Evolutionary conservation across 1,139 yeast genomes (phyloP), one percentile per base, ranked within the genome.

Genomic region (Yamadazyma kanchanaburiensis): DNA sequence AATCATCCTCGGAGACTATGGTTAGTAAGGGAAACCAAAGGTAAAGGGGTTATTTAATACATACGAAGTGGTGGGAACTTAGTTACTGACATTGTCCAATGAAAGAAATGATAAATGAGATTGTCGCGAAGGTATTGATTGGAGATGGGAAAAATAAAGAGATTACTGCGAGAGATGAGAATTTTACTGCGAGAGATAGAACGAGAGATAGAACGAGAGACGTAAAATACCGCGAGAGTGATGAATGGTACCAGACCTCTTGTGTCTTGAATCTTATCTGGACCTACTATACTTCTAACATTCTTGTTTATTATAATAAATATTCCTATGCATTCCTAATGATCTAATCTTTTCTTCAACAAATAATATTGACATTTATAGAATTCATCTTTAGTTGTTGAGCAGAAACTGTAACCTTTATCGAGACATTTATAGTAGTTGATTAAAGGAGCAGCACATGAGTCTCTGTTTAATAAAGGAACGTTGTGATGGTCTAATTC

Each of bases 1-100:
- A 80, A 53, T 86, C 95, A 53, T 84, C 89, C 59, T 81, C 86
- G 33, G 88, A 72, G 46, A 85, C 89, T 78, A 47, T 25, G 22
- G 46, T 43, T 46, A 43, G 50, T 46, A 40, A 18, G 28, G 20
- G 7, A 10, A 8, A 18, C 20, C 9, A 18, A 10, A 18, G 9
- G 9, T 7, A 18, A 10, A 7, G 7, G 20, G 20, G 20, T 10
- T 15, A 11, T 12, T 21, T 19, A 10, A 25, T 42, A 67, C 74
- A 45, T 67, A 67, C 74, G 73, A 55, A 68, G 72, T 40, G 74
- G 74, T 45, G 74, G 74, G 48, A 66, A 68, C 42, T 68, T 69
- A 19, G 72, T 67, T 35, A 68, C 70, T 28, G 71, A 50, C 74
- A 67, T 32, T 34, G 38, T 34, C 43, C 40, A 38, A 37, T 42